Conservation (phyloP, 179 eudicot genomes). For the Heliamphora pulchella region DNA sequence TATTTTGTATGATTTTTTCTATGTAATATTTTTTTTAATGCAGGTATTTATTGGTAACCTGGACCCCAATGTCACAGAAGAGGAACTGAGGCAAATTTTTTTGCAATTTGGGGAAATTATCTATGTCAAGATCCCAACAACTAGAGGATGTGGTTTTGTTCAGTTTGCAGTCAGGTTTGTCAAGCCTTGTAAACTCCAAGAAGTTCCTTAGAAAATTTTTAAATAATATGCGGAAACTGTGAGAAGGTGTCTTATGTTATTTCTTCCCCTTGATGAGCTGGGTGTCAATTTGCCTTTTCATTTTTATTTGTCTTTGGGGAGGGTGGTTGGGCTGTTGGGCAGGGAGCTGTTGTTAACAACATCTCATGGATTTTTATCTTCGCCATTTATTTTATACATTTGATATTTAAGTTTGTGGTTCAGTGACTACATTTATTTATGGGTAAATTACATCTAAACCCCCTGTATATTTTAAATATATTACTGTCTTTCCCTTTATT, state of each 20-base stretch:
- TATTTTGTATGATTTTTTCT: background rate
- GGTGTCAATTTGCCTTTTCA: background rate
- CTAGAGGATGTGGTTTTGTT: conserved; percentile 91
- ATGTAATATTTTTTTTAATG: conserved; percentile 18
- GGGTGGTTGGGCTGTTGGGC: background rate
- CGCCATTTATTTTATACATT: too few species aligned
- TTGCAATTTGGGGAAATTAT: conserved; percentile 83
- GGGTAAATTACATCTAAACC: too few species aligned
- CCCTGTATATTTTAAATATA: too few species aligned
- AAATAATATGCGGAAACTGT: background rate
- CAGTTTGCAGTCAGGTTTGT: conserved; percentile 75
- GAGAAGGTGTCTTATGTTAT: background rate
- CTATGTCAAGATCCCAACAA: conserved; percentile 73
- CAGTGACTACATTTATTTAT: too few species aligned
- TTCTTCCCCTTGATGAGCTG: too few species aligned
- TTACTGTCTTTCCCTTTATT: too few species aligned
- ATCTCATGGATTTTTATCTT: background rate
- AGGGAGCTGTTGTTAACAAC: too few species aligned
- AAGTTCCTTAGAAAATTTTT: background rate
- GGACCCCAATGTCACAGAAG: conserved; percentile 82
- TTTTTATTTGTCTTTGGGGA: background rate
- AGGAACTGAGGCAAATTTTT: conserved; percentile 80
- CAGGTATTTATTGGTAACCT: conserved; percentile 87
- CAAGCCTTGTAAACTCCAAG: background rate
- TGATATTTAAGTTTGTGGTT: too few species aligned